phyloP scores from a whole-genome alignment of 2,329 filamentous ascomycete species.

The Tolypocladium capitatum region DNA sequence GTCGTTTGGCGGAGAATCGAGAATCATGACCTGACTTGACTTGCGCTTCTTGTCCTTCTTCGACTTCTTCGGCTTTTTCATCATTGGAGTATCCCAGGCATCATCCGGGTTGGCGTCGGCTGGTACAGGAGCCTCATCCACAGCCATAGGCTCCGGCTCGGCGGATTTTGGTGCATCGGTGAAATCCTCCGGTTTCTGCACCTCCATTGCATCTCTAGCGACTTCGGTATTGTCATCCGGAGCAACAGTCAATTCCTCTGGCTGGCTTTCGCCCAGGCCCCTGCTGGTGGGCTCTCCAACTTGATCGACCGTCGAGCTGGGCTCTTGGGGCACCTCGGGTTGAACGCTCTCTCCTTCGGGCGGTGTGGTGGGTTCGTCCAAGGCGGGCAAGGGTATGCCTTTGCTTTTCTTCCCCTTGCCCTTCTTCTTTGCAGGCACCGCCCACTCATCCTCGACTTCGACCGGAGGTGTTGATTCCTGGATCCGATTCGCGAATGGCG shows the following conservation, averaged over 20 bases:
- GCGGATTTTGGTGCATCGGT: not conserved
- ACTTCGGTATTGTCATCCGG: not conserved
- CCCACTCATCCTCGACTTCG: constrained; percentile 6
- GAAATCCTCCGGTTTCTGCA: not conserved
- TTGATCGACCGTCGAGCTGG: not conserved
- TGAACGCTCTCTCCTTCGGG: not conserved
- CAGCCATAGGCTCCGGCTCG: not conserved
- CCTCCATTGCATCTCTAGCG: not conserved
- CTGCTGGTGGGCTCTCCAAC: not conserved
- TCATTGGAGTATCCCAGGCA: constrained; percentile 2
- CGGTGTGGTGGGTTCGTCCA: not conserved
- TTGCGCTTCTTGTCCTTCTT: constrained; percentile 25
- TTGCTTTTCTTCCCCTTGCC: constrained; percentile 18
- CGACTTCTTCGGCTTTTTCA: constrained; percentile 19
- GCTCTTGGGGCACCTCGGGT: not conserved
- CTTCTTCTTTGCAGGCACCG: constrained; percentile 13
- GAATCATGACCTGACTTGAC: constrained; percentile 7
- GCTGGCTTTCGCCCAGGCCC: not conserved
- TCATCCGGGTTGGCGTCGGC: constrained; percentile 9
- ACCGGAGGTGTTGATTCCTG: not conserved
- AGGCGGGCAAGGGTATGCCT: constrained; percentile 3
- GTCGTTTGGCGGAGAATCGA: constrained; percentile 1
- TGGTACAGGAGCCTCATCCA: not conserved
- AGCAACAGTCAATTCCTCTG: not conserved
- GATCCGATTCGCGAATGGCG: not conserved